Conservation (phyloP, 2,329 filamentous ascomycete genomes). For the Diaporthe eres region DNA sequence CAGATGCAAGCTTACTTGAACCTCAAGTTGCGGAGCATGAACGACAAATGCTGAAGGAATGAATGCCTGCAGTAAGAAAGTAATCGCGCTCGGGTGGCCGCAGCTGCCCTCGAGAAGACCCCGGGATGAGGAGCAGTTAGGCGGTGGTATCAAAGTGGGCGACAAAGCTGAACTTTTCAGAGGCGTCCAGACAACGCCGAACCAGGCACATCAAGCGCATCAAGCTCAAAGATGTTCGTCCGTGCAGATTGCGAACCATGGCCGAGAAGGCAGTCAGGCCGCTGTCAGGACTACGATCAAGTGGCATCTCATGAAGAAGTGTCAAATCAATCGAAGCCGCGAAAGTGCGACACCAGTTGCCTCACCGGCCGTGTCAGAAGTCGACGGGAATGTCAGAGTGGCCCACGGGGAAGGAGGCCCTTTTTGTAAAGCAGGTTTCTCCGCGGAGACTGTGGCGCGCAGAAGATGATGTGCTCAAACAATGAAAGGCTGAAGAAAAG, state of each 20-base stretch:
- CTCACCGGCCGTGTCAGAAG: conserved; percentile 30
- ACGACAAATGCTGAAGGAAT: conserved; percentile 30
- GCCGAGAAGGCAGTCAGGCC: conserved; percentile 31
- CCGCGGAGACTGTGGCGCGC: conserved; percentile 22
- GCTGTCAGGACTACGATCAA: conserved; percentile 41
- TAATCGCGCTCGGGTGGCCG: conserved; percentile 10
- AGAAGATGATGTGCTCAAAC: conserved; percentile 36
- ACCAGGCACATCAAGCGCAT: conserved; percentile 35
- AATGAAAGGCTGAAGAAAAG: conserved; percentile 37
- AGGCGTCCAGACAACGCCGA: conserved; percentile 29
- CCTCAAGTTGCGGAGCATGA: conserved; percentile 38
- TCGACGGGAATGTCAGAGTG: conserved; percentile 34
- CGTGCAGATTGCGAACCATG: conserved; percentile 21
- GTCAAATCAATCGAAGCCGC: conserved; percentile 31
- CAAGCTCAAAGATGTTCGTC: conserved; percentile 25
- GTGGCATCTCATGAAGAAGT: conserved; percentile 36
- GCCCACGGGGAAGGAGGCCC: conserved; percentile 28
- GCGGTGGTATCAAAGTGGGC: conserved; percentile 29
- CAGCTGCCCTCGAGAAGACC: not conserved
- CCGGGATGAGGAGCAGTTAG: conserved; percentile 29
- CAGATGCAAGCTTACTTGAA: conserved; percentile 41
- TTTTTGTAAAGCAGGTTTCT: conserved; percentile 10
- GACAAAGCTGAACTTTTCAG: conserved; percentile 6
- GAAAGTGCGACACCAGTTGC: conserved; percentile 34
- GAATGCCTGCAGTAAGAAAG: conserved; percentile 24